Evolutionary conservation across 768 basidiomycete genomes (phyloP).

Genomic region (Russula ochroleuca): DNA sequence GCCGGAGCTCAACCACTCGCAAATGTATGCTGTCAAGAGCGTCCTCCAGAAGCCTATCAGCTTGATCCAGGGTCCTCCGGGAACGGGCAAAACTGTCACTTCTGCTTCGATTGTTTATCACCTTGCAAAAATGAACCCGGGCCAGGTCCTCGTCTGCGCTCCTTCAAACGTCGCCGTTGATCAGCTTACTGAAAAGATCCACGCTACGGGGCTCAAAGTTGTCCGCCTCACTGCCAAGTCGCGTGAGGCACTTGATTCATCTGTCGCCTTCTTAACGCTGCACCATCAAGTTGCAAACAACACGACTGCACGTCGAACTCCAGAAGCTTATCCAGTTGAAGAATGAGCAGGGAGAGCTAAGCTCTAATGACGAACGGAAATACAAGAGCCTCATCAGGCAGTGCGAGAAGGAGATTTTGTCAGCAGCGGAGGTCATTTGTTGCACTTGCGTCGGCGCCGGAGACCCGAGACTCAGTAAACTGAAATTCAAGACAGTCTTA

Average conservation of each 20-base stretch:
- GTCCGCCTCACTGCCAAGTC: constrained; percentile 98
- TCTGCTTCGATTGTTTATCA: constrained; percentile 99
- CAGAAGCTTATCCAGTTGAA: constrained; percentile 98
- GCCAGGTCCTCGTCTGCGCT: constrained; percentile 97
- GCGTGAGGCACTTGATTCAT: constrained; percentile 96
- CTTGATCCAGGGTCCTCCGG: constrained; percentile 97
- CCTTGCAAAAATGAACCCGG: constrained; percentile 98
- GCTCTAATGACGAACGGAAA: constrained; percentile 94
- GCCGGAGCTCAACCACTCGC: constrained; percentile 97
- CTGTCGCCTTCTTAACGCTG: constrained; percentile 86
- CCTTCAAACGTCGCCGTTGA: constrained; percentile 99
- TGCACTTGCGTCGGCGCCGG: constrained; percentile 98
- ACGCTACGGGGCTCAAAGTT: constrained; percentile 96
- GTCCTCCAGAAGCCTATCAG: constrained; percentile 97
- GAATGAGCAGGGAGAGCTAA: constrained; percentile 96
- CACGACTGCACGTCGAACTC: constrained; percentile 90
- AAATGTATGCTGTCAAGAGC: constrained; percentile 99
- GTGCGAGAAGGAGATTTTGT: constrained; percentile 96
- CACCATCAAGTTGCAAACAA: constrained; percentile 98
- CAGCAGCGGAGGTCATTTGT: constrained; percentile 95
- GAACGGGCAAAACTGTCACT: constrained; percentile 98
- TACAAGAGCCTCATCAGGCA: constrained; percentile 94
- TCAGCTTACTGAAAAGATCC: constrained; percentile 98
- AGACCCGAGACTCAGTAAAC: constrained; percentile 90
- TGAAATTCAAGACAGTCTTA: constrained; percentile 97